Percentiles rank a stretch among this genome's conserved stretches.
phyloP scores from a whole-genome alignment of 225 moss, liverwort and hornwort genomes.

The Climacium dendroides region DNA sequence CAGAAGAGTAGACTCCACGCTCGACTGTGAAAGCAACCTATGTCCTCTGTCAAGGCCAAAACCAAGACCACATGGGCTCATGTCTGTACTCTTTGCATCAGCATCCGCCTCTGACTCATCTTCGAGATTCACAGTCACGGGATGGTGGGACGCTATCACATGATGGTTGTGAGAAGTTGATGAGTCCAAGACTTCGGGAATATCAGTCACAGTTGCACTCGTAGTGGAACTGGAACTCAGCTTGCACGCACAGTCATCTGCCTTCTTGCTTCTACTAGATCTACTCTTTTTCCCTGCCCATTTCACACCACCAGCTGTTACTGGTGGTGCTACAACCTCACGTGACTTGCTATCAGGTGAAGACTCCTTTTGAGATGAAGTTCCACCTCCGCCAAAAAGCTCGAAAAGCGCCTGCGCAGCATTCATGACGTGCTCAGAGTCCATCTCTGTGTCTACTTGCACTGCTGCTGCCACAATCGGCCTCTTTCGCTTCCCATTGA shows the following conservation, averaged over 20 bases:
- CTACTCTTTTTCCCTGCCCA: conserved; percentile 53
- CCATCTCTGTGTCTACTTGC: conserved; percentile 14
- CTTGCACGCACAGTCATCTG: conserved; percentile 17
- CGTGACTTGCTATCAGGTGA: neutral
- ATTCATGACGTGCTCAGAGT: conserved; percentile 29
- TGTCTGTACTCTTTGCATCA: conserved; percentile 34
- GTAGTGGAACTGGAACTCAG: conserved; percentile 31
- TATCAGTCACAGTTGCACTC: conserved; percentile 31
- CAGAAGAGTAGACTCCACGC: conserved; percentile 39
- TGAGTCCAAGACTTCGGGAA: conserved; percentile 29
- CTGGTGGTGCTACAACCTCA: neutral
- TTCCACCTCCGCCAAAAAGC: conserved; percentile 21
- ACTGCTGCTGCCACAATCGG: neutral
- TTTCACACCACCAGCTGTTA: conserved; percentile 2
- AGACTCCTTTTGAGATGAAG: neutral
- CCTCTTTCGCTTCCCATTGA: conserved; percentile 22
- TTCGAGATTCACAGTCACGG: conserved; percentile 1
- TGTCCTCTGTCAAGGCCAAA: conserved; percentile 9
- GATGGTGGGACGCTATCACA: neutral
- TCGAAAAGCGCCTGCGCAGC: conserved; percentile 51
- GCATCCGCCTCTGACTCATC: conserved; percentile 32
- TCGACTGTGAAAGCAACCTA: conserved; percentile 30
- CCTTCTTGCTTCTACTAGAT: conserved; percentile 30
- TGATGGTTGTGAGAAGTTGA: conserved; percentile 24
- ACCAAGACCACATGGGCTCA: conserved; percentile 19